These are phyloP conservation scores for Vigna radiata DNA, from an alignment of 306 rosid species.

Conservation along the genomic window DNA sequence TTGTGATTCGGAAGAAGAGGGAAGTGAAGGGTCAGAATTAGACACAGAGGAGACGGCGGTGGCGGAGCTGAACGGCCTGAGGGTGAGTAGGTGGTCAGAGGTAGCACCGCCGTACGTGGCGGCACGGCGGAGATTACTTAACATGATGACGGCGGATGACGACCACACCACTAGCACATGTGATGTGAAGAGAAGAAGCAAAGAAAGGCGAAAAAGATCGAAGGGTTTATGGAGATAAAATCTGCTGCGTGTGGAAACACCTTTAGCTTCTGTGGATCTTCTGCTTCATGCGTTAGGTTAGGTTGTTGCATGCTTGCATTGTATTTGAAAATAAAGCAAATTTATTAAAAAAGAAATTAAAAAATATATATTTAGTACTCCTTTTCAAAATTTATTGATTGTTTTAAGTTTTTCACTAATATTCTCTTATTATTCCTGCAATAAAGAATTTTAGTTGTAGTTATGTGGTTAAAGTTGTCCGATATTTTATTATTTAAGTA, in stretches of 20 bases:
- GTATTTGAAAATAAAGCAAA: not conserved
- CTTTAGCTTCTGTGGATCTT: conserved; percentile 13
- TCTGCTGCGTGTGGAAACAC: conserved; percentile 15
- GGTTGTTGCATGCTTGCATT: not conserved
- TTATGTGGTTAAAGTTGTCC: no score
- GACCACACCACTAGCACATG: conserved; percentile 52
- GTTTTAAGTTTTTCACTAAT: no score
- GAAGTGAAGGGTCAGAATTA: conserved; percentile 47
- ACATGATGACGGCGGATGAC: conserved; percentile 52
- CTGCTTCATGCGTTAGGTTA: not conserved
- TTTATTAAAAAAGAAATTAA: no score
- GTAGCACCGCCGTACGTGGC: conserved; percentile 17
- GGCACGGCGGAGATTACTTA: conserved; percentile 52
- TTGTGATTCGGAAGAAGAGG: conserved; percentile 57
- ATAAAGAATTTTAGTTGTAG: no score
- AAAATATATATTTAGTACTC: no score
- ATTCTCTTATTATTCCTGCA: no score
- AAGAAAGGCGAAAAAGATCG: not conserved
- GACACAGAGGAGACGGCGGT: conserved; percentile 50
- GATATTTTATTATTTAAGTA: no score
- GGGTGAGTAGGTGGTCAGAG: conserved; percentile 24
- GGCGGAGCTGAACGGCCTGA: conserved; percentile 49
- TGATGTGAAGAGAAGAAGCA: not conserved
- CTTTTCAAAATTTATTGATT: no score
- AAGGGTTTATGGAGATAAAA: conserved; percentile 56